Evolutionary conservation across 352 stramenopile species (phyloP).

Genomic region (Elongisporangium prolatum): DNA sequence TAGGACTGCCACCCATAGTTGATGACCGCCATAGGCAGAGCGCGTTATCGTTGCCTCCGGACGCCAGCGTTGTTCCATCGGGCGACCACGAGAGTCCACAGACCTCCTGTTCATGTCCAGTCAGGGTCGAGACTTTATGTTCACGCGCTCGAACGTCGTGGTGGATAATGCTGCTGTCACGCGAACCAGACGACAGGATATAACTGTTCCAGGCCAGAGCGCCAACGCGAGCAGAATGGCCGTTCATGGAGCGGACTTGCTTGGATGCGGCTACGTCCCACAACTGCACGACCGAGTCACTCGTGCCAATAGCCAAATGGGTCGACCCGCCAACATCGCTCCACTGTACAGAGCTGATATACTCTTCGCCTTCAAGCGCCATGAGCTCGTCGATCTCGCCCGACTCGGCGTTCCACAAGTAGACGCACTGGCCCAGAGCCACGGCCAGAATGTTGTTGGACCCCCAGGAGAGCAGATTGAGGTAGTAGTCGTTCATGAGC

Average conservation of each 20-base stretch:
- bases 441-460: conserved; percentile 96
- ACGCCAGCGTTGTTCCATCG: conserved; percentile 94
- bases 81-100: conserved; percentile 97
- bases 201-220: conserved; percentile 95
- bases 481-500: conserved; percentile 99
- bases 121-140: conserved; percentile 89
- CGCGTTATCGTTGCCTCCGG: conserved; percentile 97
- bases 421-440: conserved; percentile 96
- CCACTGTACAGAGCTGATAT: conserved; percentile 97
- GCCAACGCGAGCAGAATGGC: conserved; percentile 93
- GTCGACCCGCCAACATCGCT: conserved; percentile 81
- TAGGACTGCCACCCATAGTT: conserved; percentile 68
- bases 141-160: conserved; percentile 63
- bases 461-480: conserved; percentile 98
- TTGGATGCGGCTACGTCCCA: conserved; percentile 95
- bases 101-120: conserved; percentile 96
- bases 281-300: conserved; percentile 92
- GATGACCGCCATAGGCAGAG: conserved; percentile 95
- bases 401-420: conserved; percentile 97
- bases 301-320: conserved; percentile 95
- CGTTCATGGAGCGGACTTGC: conserved; percentile 89
- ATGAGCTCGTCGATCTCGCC: conserved; percentile 96
- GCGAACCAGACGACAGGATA: conserved; percentile 90
- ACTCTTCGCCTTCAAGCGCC: conserved; percentile 87
- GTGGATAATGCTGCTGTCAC: conserved; percentile 93